Percentiles rank a stretch among this genome's conserved stretches.
Evolutionary conservation across 805 yeast genomes (phyloP).

Genomic region (Wickerhamiella sergipiensis): DNA sequence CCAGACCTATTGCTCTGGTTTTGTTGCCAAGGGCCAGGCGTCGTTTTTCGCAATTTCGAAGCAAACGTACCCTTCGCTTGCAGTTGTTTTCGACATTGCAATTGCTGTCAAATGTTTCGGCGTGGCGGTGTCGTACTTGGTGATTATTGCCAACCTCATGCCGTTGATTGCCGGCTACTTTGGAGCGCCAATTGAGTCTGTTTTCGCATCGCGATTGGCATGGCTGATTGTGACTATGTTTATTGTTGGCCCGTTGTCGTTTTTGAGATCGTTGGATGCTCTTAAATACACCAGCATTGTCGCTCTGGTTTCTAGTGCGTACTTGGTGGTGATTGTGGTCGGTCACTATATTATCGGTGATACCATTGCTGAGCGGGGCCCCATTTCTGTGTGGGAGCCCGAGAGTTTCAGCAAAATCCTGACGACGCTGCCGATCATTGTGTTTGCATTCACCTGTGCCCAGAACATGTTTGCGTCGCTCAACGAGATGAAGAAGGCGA

Average conservation of each 20-base stretch:
- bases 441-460: slow-evolving; percentile 91
- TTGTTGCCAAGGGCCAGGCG: slow-evolving; percentile 45
- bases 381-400: slow-evolving; percentile 36
- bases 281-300: slow-evolving; percentile 73
- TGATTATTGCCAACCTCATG: slow-evolving; percentile 63
- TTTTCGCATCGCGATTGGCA: slow-evolving; percentile 31
- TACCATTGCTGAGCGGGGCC: slow-evolving; percentile 37
- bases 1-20: slow-evolving; percentile 21
- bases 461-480: slow-evolving; percentile 86
- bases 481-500: slow-evolving; percentile 56
- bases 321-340: slow-evolving; percentile 59
- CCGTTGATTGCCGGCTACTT: slow-evolving; percentile 33
- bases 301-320: slow-evolving; percentile 69
- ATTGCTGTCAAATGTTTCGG: slow-evolving; percentile 71
- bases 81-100: slow-evolving; percentile 57
- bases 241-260: slow-evolving; percentile 50
- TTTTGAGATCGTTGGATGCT: slow-evolving; percentile 62
- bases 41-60: slow-evolving; percentile 56
- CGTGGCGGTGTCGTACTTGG: slow-evolving; percentile 60
- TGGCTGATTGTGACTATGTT: slow-evolving; percentile 19
- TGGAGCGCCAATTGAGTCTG: slow-evolving; percentile 23
- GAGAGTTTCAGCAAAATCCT: slow-evolving; percentile 32
- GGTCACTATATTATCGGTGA: slow-evolving; percentile 53
- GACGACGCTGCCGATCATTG: slow-evolving; percentile 75
- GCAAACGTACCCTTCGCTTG: slow-evolving; percentile 54